Conservation (phyloP, 202 grass and related monocot genomes). For the Zoysia matrella region DNA sequence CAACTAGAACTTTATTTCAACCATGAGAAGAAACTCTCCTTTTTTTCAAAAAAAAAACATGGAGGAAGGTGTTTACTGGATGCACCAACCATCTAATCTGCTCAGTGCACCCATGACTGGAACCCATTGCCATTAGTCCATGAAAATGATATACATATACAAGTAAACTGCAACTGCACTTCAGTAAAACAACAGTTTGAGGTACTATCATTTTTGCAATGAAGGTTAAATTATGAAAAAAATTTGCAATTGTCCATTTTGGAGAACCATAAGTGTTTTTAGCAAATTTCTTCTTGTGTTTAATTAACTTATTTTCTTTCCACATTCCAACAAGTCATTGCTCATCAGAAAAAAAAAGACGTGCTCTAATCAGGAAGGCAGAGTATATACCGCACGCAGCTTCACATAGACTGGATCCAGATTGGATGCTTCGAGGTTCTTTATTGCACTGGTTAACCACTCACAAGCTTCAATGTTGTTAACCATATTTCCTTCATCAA, state of each 20-base stretch:
- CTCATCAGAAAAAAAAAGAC: neutral
- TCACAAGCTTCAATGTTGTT: constrained; percentile 97
- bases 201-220: constrained; percentile 1
- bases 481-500: constrained; percentile 85
- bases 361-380: neutral
- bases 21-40: neutral
- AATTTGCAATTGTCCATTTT: constrained; percentile 1
- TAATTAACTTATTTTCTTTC: neutral
- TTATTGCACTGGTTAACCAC: constrained; percentile 89
- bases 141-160: too few relatives aligned
- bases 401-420: constrained; percentile 82
- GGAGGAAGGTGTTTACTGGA: neutral
- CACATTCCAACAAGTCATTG: neutral
- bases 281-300: neutral
- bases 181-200: constrained; percentile 4
- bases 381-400: constrained; percentile 73
- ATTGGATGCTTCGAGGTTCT: constrained; percentile 83
- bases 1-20: neutral
- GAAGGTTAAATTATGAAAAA: neutral
- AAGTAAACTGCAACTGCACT: neutral
- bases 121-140: too few relatives aligned
- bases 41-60: neutral
- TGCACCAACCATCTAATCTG: neutral
- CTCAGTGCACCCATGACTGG: too few relatives aligned
- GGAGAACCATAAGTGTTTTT: constrained; percentile 1